Conservation (phyloP, 257 asterid genomes). For the Solanum lignicaule region DNA sequence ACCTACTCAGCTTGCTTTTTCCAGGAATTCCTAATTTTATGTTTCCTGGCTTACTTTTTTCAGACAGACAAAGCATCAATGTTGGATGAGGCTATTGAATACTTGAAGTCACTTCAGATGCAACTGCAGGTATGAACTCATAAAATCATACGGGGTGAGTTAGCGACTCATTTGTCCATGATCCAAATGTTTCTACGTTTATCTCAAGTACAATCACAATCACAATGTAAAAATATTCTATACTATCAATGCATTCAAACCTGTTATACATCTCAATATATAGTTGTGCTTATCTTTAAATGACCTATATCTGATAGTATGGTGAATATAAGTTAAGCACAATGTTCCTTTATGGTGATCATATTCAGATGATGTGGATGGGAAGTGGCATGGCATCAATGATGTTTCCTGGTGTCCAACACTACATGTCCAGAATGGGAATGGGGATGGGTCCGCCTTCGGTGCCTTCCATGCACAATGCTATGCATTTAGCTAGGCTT, state of each 20-base stretch:
- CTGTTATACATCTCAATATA: background rate
- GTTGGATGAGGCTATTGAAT: constrained; percentile 85
- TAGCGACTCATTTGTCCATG: background rate
- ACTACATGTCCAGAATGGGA: constrained; percentile 55
- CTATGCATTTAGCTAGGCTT: constrained; percentile 43
- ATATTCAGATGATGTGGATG: constrained; percentile 74
- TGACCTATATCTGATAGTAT: background rate
- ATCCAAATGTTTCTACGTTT: background rate
- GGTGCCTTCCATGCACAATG: constrained; percentile 39
- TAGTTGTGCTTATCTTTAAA: background rate
- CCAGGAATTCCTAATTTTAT: background rate
- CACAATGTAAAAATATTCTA: background rate
- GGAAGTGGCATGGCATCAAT: constrained; percentile 73
- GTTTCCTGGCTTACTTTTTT: background rate
- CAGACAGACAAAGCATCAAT: constrained; percentile 89
- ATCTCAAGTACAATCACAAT: background rate
- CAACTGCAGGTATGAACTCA: constrained; percentile 64
- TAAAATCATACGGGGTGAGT: background rate
- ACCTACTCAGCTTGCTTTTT: background rate
- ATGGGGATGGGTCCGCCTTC: constrained; percentile 50
- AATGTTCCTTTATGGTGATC: background rate
- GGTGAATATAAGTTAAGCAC: background rate
- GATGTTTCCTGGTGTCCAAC: constrained; percentile 68
- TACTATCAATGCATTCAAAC: background rate
- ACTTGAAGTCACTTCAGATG: constrained; percentile 73